Conservation (phyloP, 2,329 filamentous ascomycete species). For the Colletotrichum orbiculare region DNA sequence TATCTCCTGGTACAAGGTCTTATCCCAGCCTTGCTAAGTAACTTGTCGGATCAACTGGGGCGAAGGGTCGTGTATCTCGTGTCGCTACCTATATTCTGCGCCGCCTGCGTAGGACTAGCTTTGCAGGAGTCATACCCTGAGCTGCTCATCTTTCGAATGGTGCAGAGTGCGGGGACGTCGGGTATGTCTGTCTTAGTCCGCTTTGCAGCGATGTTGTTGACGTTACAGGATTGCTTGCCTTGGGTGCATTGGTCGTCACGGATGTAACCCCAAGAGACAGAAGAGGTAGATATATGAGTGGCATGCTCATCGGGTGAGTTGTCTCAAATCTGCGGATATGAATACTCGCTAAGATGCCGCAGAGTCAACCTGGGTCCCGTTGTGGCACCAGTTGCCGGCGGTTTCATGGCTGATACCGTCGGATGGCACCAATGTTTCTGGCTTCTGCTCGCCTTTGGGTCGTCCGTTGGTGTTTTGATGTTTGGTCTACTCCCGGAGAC, state of each 20-base stretch:
- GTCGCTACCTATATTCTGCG: slow-evolving; percentile 4
- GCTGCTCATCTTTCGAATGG: slow-evolving; percentile 7
- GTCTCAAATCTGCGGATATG: too few relatives aligned
- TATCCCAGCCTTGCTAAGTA: slow-evolving; percentile 53
- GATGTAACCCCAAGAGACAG: not conserved
- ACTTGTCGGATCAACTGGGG: slow-evolving; percentile 49
- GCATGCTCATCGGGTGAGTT: slow-evolving; percentile 11
- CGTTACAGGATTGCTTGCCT: not conserved
- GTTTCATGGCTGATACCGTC: not conserved
- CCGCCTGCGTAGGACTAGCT: slow-evolving; percentile 20
- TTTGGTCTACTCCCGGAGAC: slow-evolving; percentile 43
- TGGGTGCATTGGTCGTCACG: slow-evolving; percentile 10
- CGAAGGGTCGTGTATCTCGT: slow-evolving; percentile 14
- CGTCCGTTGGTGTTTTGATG: slow-evolving; percentile 21
- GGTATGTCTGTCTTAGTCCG: not conserved
- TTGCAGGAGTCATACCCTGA: slow-evolving; percentile 8
- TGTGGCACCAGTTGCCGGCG: slow-evolving; percentile 2
- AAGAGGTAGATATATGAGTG: slow-evolving; percentile 4
- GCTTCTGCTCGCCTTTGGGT: slow-evolving; percentile 3
- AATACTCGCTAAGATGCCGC: too few relatives aligned
- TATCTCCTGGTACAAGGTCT: slow-evolving; percentile 58
- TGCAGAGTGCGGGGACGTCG: slow-evolving; percentile 7
- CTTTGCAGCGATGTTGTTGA: not conserved
- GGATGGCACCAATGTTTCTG: slow-evolving; percentile 15
- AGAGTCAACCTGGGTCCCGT: slow-evolving; percentile 2